Percentiles rank a stretch among this genome's conserved stretches.
Conservation (phyloP, 1,284 basidiomycete genomes). For the Inonotus hispidus region DNA sequence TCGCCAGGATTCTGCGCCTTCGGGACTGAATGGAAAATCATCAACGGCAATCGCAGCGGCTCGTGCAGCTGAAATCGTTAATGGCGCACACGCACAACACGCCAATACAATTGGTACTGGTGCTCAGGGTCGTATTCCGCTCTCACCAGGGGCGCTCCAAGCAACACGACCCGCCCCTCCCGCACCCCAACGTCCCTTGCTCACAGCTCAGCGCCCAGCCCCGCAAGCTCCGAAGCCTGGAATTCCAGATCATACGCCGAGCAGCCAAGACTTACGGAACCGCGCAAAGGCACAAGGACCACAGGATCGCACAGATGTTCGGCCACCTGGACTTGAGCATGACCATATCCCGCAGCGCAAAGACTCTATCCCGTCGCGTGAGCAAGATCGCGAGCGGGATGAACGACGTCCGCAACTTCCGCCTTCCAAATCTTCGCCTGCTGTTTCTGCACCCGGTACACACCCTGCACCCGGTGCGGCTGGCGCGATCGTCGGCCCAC, state of each 20-base stretch:
- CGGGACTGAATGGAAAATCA: conserved; percentile 39
- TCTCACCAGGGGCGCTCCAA: conserved; percentile 28
- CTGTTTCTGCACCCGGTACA: conserved; percentile 37
- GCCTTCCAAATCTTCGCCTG: conserved; percentile 53
- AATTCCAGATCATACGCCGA: conserved; percentile 50
- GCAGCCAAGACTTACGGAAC: conserved; percentile 55
- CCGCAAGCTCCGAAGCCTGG: conserved; percentile 42
- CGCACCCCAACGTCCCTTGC: conserved; percentile 34
- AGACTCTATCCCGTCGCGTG: conserved; percentile 38
- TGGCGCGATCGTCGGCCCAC: conserved; percentile 46
- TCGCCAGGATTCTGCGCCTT: conserved; percentile 56
- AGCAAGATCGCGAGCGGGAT: conserved; percentile 30
- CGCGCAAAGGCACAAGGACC: conserved; percentile 50
- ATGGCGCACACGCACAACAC: conserved; percentile 45
- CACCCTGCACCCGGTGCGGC: conserved; percentile 42
- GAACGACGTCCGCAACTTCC: conserved; percentile 36
- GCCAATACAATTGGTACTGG: conserved; percentile 34
- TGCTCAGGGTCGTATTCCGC: conserved; percentile 34
- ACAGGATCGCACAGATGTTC: conserved; percentile 29
- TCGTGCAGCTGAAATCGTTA: conserved; percentile 59
- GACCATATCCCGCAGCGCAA: conserved; percentile 36
- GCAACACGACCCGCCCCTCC: conserved; percentile 52
- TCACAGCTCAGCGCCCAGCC: conserved; percentile 45
- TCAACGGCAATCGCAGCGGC: conserved; percentile 42
- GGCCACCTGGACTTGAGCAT: conserved; percentile 29